Evolutionary conservation across 192 early-diverging fungal genomes (phyloP).

Genomic region (Podila clonocystis): DNA sequence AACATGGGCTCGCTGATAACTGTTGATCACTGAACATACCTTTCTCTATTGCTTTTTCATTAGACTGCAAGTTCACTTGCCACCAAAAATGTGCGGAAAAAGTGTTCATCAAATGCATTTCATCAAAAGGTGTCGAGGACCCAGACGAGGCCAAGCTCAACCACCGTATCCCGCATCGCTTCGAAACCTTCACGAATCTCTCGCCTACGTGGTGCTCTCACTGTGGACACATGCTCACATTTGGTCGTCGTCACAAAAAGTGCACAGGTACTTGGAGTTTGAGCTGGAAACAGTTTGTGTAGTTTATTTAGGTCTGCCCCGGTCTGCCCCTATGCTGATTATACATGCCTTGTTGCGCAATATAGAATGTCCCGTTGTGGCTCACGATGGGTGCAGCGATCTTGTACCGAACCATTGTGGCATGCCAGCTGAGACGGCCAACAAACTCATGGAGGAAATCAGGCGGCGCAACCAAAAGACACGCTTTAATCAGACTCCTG

Average conservation of each 20-base stretch:
- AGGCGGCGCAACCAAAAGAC: conserved; percentile 59
- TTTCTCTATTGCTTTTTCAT: neutral
- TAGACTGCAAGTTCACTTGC: conserved; percentile 93
- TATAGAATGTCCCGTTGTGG: conserved; percentile 82
- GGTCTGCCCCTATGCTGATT: neutral
- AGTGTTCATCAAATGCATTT: conserved; percentile 92
- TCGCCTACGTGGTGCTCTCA: conserved; percentile 96
- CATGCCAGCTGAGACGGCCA: conserved; percentile 83
- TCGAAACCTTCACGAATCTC: conserved; percentile 83
- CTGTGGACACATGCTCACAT: conserved; percentile 95
- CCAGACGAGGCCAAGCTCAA: conserved; percentile 77
- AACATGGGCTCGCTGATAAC: too few species aligned
- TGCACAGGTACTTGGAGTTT: conserved; percentile 55
- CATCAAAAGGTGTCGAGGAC: conserved; percentile 66
- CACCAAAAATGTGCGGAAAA: conserved; percentile 89
- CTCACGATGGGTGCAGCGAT: conserved; percentile 85
- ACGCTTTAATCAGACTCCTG: conserved; percentile 16
- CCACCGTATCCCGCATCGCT: conserved; percentile 97
- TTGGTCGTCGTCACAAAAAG: conserved; percentile 71
- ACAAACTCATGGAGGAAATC: conserved; percentile 87
- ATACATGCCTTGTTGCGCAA: neutral
- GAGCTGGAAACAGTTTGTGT: neutral
- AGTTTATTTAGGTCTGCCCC: too few species aligned
- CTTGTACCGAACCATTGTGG: conserved; percentile 95
- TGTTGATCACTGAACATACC: neutral